Evolutionary conservation across 2,329 filamentous ascomycete genomes (phyloP), one percentile per base, ranked within the genome.

Genomic region (Pseudocercospora eumusae): DNA sequence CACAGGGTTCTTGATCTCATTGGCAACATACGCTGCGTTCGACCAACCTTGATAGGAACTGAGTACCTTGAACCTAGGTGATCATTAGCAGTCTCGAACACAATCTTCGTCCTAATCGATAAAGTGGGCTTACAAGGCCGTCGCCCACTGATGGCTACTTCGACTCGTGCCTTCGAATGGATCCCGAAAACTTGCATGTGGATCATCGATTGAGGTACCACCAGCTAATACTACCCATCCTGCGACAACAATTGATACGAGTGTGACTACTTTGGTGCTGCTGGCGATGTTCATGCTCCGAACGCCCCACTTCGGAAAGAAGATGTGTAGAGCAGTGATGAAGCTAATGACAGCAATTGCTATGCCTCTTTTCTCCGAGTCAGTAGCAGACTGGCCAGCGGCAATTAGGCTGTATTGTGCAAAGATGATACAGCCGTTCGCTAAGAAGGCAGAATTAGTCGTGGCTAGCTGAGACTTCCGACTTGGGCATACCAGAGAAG

Each of bases 341-440:
- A 61, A 61, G 28, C 58, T 61, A 21, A 64, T 58, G 18, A 64
- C 56, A 1, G 85, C 86, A 23, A 89, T 76, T 0, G 88, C 88
- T 1, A 89, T 82, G 1, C 87, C 88, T 69, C 89, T 88, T 59
- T 84, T 72, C 68, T 89, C 78, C 88, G 87, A 90, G 11, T 79
- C 76, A 0, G 82, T 82, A 0, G 84, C 82, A 0, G 73, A 74
- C 0, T 76, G 71, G 0, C 80, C 83, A 0, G 77, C 81, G 47
- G 86, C 84, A 20, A 80, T 79, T 73, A 84, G 90, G 0, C 89
- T 71, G 65, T 90, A 90, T 45, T 82, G 77, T 0, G 87, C 83
- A 69, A 59, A 64, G 79, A 78, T 80, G 40, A 89, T 83, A 0
- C 85, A 81, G 70, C 89, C 89, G 47, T 84, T 84, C 66, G 85